These are phyloP conservation scores for Physcomitrellopsis africana DNA, from an alignment of 225 moss, liverwort and hornwort genomes.

Conservation along the genomic window DNA sequence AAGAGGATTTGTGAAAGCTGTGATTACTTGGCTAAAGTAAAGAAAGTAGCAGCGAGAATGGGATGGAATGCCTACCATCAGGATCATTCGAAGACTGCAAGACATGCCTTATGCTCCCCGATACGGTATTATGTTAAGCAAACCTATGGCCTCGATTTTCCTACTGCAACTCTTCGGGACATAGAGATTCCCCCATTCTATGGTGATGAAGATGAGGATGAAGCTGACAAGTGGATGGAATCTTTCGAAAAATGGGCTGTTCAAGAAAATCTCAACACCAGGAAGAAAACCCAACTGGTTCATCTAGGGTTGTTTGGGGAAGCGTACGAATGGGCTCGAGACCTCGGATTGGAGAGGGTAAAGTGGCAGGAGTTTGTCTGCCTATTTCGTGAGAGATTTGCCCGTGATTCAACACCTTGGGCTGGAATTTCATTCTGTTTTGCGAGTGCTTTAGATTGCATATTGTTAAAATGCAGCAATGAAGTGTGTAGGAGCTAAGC, in stretches of 20 bases:
- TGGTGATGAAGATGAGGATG: conserved; percentile 37
- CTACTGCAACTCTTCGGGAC: conserved; percentile 32
- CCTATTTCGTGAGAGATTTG: conserved; percentile 50
- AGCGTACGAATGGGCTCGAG: conserved; percentile 56
- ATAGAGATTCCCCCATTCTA: conserved; percentile 52
- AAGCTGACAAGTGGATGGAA: conserved; percentile 43
- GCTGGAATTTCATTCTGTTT: conserved; percentile 33
- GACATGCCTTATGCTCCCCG: conserved; percentile 54
- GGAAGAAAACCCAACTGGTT: conserved; percentile 52
- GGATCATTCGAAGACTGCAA: conserved; percentile 28
- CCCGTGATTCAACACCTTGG: conserved; percentile 55
- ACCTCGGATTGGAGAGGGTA: conserved; percentile 43
- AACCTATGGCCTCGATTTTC: conserved; percentile 49
- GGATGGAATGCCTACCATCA: conserved; percentile 46
- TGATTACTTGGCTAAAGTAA: conserved; percentile 1
- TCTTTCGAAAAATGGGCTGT: conserved; percentile 46
- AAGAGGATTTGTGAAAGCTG: conserved; percentile 15
- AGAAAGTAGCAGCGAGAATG: conserved; percentile 32
- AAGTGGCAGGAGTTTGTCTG: conserved; percentile 56
- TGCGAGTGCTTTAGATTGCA: not conserved
- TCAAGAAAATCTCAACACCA: conserved; percentile 51
- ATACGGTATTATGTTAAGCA: conserved; percentile 60
- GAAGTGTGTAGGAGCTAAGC: no score
- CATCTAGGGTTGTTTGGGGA: conserved; percentile 54
- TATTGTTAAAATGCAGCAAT: not conserved